phyloP scores from a whole-genome alignment of 148 eudicot genomes.

The Camellia lanceoleosa region DNA sequence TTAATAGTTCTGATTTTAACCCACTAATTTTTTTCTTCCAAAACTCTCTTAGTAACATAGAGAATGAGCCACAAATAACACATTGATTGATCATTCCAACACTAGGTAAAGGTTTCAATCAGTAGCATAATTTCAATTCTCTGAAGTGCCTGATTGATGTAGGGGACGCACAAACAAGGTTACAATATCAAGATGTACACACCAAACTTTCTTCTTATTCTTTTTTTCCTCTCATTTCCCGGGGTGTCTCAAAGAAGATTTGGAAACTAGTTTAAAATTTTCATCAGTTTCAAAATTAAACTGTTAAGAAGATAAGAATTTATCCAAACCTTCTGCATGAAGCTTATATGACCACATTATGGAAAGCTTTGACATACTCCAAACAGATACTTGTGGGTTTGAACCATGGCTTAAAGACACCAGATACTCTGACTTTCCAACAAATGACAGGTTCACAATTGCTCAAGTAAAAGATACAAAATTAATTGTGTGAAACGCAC shows the following conservation, averaged over 20 bases:
- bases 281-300: neutral
- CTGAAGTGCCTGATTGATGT: neutral
- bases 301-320: neutral
- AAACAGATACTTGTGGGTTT: conserved; percentile 57
- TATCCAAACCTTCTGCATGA: conserved; percentile 62
- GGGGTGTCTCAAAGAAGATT: too few relatives aligned
- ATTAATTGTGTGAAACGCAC: neutral
- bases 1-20: neutral
- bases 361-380: conserved; percentile 66
- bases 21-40: neutral
- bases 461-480: conserved; percentile 45
- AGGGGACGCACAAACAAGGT: neutral
- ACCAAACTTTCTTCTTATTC: neutral
- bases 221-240: too few relatives aligned
- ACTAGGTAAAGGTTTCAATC: neutral
- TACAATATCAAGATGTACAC: neutral
- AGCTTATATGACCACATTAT: conserved; percentile 74
- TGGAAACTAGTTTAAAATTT: neutral
- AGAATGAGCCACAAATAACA: neutral
- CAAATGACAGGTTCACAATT: conserved; percentile 62
- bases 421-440: conserved; percentile 71
- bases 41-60: neutral
- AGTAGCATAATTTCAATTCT: neutral
- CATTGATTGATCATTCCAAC: neutral
- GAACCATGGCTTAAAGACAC: conserved; percentile 72